These are phyloP conservation scores for Euphorbia peplus DNA, from an alignment of 345 rosid species.

Conservation along the genomic window DNA sequence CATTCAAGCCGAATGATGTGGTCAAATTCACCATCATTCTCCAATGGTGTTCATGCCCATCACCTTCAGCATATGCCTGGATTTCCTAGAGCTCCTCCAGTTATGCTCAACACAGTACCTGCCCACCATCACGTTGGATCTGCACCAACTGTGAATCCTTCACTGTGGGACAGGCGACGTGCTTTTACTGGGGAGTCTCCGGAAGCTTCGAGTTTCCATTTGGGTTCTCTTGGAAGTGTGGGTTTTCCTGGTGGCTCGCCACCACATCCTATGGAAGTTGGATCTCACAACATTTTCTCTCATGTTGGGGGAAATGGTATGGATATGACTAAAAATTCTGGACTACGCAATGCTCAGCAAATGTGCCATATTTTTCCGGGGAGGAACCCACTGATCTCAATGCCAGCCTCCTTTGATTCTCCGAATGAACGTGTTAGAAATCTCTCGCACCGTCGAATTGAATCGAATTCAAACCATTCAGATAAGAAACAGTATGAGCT, in stretches of 20 bases:
- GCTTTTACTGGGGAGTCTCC: slow-evolving; percentile 66
- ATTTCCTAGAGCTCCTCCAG: slow-evolving; percentile 59
- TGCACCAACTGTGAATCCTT: slow-evolving; percentile 30
- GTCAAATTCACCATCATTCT: slow-evolving; percentile 78
- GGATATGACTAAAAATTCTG: slow-evolving; percentile 57
- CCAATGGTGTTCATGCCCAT: slow-evolving; percentile 53
- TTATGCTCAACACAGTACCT: slow-evolving; percentile 51
- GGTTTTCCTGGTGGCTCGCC: slow-evolving; percentile 63
- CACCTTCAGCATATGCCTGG: slow-evolving; percentile 62
- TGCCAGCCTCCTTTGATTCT: slow-evolving; percentile 54
- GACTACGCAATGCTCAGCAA: slow-evolving; percentile 61
- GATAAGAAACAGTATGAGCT: slow-evolving; percentile 89
- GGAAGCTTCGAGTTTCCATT: slow-evolving; percentile 66
- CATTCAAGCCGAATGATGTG: slow-evolving; percentile 71
- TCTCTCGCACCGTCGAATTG: slow-evolving; percentile 60
- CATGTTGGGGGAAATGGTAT: slow-evolving; percentile 59
- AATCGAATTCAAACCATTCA: slow-evolving; percentile 51
- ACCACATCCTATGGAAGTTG: slow-evolving; percentile 63
- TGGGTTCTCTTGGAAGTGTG: slow-evolving; percentile 66
- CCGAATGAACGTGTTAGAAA: slow-evolving; percentile 71
- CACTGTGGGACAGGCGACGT: slow-evolving; percentile 69
- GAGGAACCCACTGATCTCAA: slow-evolving; percentile 57
- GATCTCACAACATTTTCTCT: slow-evolving; percentile 53
- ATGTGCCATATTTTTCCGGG: slow-evolving; percentile 75
- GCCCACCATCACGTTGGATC: slow-evolving; percentile 61